phyloP scores from a whole-genome alignment of 2,329 filamentous ascomycete genomes.

The Mycocentrospora acerina region DNA sequence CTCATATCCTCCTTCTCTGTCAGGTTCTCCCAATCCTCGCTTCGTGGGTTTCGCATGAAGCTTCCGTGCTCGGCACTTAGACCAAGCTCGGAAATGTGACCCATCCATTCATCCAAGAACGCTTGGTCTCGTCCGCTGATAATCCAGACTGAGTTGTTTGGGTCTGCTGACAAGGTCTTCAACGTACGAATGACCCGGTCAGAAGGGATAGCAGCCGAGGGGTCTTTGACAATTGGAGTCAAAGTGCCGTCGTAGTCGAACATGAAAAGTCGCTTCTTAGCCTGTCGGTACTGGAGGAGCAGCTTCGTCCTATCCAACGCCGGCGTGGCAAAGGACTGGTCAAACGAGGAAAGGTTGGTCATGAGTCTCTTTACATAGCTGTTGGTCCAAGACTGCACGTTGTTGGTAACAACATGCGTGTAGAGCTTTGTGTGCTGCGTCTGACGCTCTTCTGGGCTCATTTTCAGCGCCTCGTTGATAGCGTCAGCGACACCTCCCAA shows the following conservation, averaged over 20 bases:
- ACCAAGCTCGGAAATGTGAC: slow-evolving; percentile 86
- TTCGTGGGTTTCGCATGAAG: slow-evolving; percentile 82
- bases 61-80: slow-evolving; percentile 96
- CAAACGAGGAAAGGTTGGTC: slow-evolving; percentile 75
- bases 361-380: slow-evolving; percentile 78
- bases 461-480: slow-evolving; percentile 78
- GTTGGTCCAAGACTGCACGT: slow-evolving; percentile 82
- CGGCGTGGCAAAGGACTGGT: slow-evolving; percentile 75
- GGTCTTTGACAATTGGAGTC: slow-evolving; percentile 90
- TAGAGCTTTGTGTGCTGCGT: slow-evolving; percentile 75
- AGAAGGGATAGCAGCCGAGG: slow-evolving; percentile 83
- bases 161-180: slow-evolving; percentile 75
- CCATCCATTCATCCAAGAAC: slow-evolving; percentile 87
- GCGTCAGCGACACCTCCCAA: slow-evolving; percentile 78
- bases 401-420: slow-evolving; percentile 80
- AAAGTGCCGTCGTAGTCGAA: slow-evolving; percentile 98
- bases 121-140: slow-evolving; percentile 93
- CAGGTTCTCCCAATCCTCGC: slow-evolving; percentile 81
- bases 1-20: slow-evolving; percentile 85
- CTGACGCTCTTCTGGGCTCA: slow-evolving; percentile 66
- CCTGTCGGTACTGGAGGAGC: slow-evolving; percentile 70
- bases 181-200: slow-evolving; percentile 79
- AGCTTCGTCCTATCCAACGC: slow-evolving; percentile 74
- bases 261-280: slow-evolving; percentile 87
- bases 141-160: slow-evolving; percentile 92